A percentile compares a stretch with the other conserved stretches of the same genome.
These are phyloP conservation scores for Luffa acutangula DNA, from an alignment of 306 rosid genomes.

Conservation along the genomic window DNA sequence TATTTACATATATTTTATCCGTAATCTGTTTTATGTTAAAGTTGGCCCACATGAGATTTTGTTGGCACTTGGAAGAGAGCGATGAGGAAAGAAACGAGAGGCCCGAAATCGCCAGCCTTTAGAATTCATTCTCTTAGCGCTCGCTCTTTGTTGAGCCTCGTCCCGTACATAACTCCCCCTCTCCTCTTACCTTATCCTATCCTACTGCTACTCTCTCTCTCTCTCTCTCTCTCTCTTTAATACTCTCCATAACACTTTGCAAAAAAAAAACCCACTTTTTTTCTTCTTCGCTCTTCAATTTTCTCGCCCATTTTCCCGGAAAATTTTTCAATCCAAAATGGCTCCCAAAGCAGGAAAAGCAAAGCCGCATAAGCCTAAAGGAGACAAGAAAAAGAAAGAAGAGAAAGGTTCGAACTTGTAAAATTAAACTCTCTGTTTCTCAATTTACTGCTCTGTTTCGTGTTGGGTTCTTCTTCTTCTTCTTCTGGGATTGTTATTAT, in stretches of 20 bases:
- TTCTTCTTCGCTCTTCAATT: neutral
- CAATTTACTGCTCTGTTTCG: neutral
- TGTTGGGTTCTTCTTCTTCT: neutral
- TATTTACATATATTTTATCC: too few species aligned
- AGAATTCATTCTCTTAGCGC: neutral
- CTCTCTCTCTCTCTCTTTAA: neutral
- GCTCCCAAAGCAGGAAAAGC: constrained; percentile 84
- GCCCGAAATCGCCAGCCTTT: constrained; percentile 54
- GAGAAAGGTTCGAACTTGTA: constrained; percentile 54
- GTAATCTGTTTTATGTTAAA: too few species aligned
- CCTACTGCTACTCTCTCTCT: neutral
- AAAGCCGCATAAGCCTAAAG: constrained; percentile 75
- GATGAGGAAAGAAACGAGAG: constrained; percentile 36
- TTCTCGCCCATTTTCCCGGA: neutral
- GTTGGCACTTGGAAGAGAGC: too few species aligned
- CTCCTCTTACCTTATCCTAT: constrained; percentile 2
- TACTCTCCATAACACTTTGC: neutral
- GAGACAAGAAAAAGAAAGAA: constrained; percentile 91
- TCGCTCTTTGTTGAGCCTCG: too few species aligned
- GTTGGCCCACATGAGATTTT: too few species aligned
- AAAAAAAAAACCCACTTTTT: too few species aligned
- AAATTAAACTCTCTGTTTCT: neutral
- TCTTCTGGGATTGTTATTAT: too few species aligned
- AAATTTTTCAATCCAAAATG: constrained; percentile 11
- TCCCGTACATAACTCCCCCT: neutral